Evolutionary conservation across 768 basidiomycete genomes (phyloP), one percentile per base, ranked within the genome.

Genomic region (Termitomyces sp.): DNA sequence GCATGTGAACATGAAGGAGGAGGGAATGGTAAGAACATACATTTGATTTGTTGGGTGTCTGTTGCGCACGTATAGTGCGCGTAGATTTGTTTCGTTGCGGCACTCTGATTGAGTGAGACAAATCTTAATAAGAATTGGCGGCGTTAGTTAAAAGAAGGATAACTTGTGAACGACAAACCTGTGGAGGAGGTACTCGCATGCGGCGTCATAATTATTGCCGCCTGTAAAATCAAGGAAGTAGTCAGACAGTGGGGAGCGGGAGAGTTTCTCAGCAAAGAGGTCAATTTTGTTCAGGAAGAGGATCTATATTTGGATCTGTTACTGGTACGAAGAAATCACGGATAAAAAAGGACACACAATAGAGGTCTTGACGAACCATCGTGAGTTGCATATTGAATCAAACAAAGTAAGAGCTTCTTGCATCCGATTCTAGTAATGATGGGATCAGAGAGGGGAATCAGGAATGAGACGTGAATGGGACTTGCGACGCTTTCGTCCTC

Each of bases 281-380:
- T 98, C 95, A 69, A 96, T 94, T 80, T 97, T 95, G 81, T 94
- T 97, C 60, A 97, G 73, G 84, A 97, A 95, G 39, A 96, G 78
- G 65, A 97, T 96, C 91, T n/a, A n/a, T n/a, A n/a, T n/a, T n/a
- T n/a, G n/a, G n/a, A n/a, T n/a, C n/a, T n/a, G n/a, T n/a, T n/a
- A n/a, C n/a, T n/a, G n/a, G n/a, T n/a, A n/a, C n/a, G n/a, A n/a
- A n/a, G n/a, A n/a, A n/a, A n/a, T n/a, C n/a, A n/a, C n/a, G n/a
- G n/a, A 14, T 5, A 19, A 3, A 17, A 32, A 46, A n/a, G n/a
- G n/a, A 72, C 87, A 66, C 70, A 94, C 91, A 67, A 97, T 96
- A 2, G 90, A 93, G 3, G 94, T 95, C 75, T 94, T 91, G 67
- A 92, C 89, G 69, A 96, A 96, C 93, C 91, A 97, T 59, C 95